These are phyloP conservation scores for Talaromyces piceae DNA, from an alignment of 2,329 filamentous ascomycete species.

Conservation along the genomic window DNA sequence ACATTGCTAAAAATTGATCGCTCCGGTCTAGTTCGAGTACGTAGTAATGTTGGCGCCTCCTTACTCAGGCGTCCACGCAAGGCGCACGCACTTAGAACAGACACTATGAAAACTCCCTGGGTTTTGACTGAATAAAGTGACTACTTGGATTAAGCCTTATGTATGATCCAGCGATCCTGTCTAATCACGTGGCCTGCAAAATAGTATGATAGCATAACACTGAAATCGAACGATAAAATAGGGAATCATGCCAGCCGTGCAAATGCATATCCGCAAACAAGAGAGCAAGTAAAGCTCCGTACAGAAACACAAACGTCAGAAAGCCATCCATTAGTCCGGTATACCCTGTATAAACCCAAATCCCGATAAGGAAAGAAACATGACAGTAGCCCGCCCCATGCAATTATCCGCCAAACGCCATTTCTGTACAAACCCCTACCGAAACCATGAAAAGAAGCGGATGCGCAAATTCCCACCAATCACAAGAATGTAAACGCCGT, in stretches of 20 bases:
- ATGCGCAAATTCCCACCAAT: background rate
- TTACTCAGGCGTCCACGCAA: background rate
- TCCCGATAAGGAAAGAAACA: background rate
- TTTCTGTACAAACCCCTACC: slow-evolving; percentile 7
- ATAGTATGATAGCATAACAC: background rate
- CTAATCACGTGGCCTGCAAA: background rate
- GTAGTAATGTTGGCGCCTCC: background rate
- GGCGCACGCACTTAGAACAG: background rate
- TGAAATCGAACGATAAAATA: background rate
- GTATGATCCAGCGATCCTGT: background rate
- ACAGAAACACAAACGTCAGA: background rate
- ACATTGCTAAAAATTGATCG: background rate
- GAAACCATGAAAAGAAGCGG: background rate
- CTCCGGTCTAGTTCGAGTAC: background rate
- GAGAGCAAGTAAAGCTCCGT: background rate
- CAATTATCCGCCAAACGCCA: slow-evolving; percentile 7
- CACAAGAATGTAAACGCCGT: no score
- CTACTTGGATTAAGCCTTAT: background rate
- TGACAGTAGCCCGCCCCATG: slow-evolving; percentile 4
- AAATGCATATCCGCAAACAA: slow-evolving; percentile 2
- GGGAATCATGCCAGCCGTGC: background rate
- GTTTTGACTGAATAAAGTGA: background rate
- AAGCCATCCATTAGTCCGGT: slow-evolving; percentile 4
- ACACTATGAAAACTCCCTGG: background rate
- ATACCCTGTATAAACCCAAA: slow-evolving; percentile 6